A percentile compares a stretch with the other conserved stretches of the same genome.
These are phyloP conservation scores for Bassia scoparia DNA, from an alignment of 148 eudicot species.

Conservation along the genomic window DNA sequence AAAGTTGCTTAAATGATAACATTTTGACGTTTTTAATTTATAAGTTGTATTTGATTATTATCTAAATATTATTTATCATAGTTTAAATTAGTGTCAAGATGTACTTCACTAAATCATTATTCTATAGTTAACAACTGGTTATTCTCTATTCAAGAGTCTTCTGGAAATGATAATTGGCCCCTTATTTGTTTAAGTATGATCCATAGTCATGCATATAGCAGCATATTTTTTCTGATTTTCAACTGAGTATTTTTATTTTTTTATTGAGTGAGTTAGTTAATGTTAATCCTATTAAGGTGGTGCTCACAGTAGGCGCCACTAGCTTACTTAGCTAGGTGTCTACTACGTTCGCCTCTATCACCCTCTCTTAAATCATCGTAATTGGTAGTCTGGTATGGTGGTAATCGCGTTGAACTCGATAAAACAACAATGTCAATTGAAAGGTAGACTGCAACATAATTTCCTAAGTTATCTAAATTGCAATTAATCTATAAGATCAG, in stretches of 20 bases:
- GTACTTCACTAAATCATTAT: neutral
- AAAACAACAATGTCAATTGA: too few species aligned
- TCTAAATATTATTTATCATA: too few species aligned
- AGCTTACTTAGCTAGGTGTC: too few species aligned
- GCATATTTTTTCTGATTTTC: neutral
- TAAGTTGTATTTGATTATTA: neutral
- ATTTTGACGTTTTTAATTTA: neutral
- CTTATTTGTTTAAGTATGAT: neutral
- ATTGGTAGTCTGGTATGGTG: too few species aligned
- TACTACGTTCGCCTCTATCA: too few species aligned
- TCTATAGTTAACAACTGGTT: neutral
- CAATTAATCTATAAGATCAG: too few species aligned
- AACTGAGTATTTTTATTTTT: neutral
- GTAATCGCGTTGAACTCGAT: too few species aligned
- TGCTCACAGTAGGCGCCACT: neutral
- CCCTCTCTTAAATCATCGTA: too few species aligned
- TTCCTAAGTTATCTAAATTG: too few species aligned
- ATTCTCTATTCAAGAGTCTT: conserved; percentile 14
- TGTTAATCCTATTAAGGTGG: neutral
- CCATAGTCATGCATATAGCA: neutral
- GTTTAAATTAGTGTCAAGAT: too few species aligned
- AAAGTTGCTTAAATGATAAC: too few species aligned
- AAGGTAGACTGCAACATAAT: too few species aligned
- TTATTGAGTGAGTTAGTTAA: neutral
- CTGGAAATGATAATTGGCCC: conserved; percentile 2